Evolutionary conservation across 2,329 filamentous ascomycete genomes (phyloP), one percentile per base, ranked within the genome.

Genomic region (Hypoxylon sp.): DNA sequence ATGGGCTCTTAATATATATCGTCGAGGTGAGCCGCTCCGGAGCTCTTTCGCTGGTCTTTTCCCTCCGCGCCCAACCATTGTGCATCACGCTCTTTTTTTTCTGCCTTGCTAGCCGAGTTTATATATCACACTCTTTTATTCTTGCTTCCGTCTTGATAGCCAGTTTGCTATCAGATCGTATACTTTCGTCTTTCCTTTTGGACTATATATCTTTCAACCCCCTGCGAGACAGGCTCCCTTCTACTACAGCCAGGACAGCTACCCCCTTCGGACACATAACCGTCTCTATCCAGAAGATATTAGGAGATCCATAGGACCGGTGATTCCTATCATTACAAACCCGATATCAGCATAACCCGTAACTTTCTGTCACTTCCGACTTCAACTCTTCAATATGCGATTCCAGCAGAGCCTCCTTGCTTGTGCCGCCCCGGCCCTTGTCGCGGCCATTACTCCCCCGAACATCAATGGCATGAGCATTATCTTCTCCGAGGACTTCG

Each of bases 401-500:
- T 75, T 75, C 68, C 72, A 75, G 62, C 63, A 73, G 11, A 74
- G 63, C 56, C 47, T 72, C 15, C 57, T 78, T 24, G 66, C 77
- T 42, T 60, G 69, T 60, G 67, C 77, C 27, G 72, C 75, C 21
- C 74, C 77, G 42, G 70, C 67, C 71, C 66, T 78, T 11, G 75
- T 64, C 42, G 69, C 73, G 47, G 76, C 73, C 17, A 77, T 79
- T 47, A 58, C 69, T 15, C 74, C 77, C 10, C 76, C 76, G 32
- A 72, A 61, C 53, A 66, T 76, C 53, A 53, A 67, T 17, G 75
- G 75, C 58, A 76, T 76, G 75, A 70, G 46, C 13, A 64, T 76
- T 44, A 39, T 72, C 17, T 78, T 71, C 68, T 75, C 68, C 44
- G 76, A 77, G 13, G 69, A 66, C 44, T 78, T 77, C 61, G 73